Evolutionary conservation across 2,329 filamentous ascomycete genomes (phyloP).

Genomic region (Tolypocladium sp.): DNA sequence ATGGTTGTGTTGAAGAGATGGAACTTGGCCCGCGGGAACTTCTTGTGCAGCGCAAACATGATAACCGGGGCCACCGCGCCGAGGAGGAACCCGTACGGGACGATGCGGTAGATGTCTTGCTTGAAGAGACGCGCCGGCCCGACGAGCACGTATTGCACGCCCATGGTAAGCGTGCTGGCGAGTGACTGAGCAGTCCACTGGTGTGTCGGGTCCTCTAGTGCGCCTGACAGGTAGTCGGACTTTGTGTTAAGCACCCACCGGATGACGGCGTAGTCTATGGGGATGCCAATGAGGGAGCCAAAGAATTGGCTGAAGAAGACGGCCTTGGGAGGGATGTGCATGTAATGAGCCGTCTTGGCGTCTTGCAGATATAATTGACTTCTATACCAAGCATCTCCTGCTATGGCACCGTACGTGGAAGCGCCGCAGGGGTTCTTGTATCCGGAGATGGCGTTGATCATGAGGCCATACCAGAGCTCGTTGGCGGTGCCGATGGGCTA

Average conservation of each 20-base stretch:
- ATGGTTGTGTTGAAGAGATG: conserved; percentile 54
- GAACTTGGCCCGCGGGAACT: conserved; percentile 43
- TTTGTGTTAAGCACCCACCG: conserved; percentile 51
- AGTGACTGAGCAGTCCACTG: conserved; percentile 53
- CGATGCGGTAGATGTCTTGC: conserved; percentile 33
- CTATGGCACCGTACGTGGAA: conserved; percentile 47
- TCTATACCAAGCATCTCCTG: conserved; percentile 53
- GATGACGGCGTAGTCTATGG: conserved; percentile 52
- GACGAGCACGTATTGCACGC: conserved; percentile 52
- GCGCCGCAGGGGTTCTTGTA: conserved; percentile 50
- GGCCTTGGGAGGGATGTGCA: conserved; percentile 48
- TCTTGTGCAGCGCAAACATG: conserved; percentile 40
- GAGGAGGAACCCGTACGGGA: conserved; percentile 45
- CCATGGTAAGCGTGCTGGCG: conserved; percentile 40
- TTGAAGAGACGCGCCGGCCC: conserved; percentile 40
- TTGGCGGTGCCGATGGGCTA: conserved; percentile 47
- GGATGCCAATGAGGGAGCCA: conserved; percentile 47
- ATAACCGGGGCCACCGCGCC: conserved; percentile 35
- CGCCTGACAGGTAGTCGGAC: conserved; percentile 42
- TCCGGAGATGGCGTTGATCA: conserved; percentile 41
- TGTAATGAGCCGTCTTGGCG: conserved; percentile 56
- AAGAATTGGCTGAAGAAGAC: conserved; percentile 55
- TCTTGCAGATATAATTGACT: conserved; percentile 51
- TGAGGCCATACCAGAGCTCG: conserved; percentile 49
- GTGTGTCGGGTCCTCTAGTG: conserved; percentile 41